Conservation (phyloP, 139 green algal genomes). For the Nannochloris sp. region DNA sequence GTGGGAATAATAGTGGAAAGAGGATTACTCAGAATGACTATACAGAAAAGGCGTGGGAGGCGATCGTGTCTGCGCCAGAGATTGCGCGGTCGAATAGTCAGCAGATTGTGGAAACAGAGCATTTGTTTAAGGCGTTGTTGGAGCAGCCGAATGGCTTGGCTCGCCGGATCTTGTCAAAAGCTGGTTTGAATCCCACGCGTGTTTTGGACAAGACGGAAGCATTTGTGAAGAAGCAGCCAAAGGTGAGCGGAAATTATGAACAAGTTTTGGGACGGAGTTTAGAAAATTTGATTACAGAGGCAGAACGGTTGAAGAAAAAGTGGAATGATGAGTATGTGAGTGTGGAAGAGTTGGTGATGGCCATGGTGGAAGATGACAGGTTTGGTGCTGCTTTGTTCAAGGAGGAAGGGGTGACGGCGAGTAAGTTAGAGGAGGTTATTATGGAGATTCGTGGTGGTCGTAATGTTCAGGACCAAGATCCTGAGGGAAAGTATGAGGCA, state of each 20-base stretch:
- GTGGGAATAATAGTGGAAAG: conserved; percentile 37
- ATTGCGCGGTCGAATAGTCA: conserved; percentile 63
- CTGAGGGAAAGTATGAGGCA: conserved; percentile 96
- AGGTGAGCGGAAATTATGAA: conserved; percentile 53
- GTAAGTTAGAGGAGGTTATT: conserved; percentile 63
- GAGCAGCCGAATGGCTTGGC: conserved; percentile 92
- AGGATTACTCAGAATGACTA: conserved; percentile 87
- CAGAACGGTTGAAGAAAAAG: conserved; percentile 60
- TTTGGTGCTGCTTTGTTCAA: conserved; percentile 64
- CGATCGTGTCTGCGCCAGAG: conserved; percentile 78
- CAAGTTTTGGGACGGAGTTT: conserved; percentile 89
- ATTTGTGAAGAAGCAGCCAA: conserved; percentile 70
- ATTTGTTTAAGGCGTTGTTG: conserved; percentile 92
- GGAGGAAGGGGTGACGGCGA: conserved; percentile 46
- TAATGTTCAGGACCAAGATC: conserved; percentile 63
- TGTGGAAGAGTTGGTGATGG: conserved; percentile 93
- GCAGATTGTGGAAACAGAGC: conserved; percentile 96
- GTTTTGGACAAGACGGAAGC: conserved; percentile 71
- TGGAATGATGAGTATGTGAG: conserved; percentile 65
- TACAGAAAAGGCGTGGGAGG: conserved; percentile 75
- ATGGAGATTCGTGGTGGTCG: conserved; percentile 46
- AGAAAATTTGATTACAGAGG: conserved; percentile 72
- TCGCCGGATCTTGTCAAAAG: conserved; percentile 73
- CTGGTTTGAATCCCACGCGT: conserved; percentile 61
- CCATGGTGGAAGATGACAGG: conserved; percentile 63